Percentiles rank a stretch among this genome's conserved stretches.
These are phyloP conservation scores for Cutaneotrichosporon sp. DNA, from an alignment of 1,284 basidiomycete species.

Conservation along the genomic window DNA sequence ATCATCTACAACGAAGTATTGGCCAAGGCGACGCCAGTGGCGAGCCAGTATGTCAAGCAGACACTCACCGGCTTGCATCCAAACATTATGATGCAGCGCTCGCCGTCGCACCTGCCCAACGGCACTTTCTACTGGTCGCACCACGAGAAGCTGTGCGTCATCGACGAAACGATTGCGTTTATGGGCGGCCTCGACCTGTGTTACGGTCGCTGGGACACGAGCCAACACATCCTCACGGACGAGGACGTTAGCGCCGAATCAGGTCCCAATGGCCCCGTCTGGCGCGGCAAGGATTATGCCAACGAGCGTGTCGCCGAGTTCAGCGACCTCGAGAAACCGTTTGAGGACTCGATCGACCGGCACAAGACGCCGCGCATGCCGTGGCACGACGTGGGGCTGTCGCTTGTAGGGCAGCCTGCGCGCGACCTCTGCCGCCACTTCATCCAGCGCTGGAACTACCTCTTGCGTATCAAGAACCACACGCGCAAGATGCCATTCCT, in stretches of 20 bases:
- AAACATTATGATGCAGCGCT: slow-evolving; percentile 95
- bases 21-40: slow-evolving; percentile 89
- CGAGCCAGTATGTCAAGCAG: slow-evolving; percentile 89
- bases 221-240: slow-evolving; percentile 87
- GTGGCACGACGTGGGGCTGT: slow-evolving; percentile 97
- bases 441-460: slow-evolving; percentile 88
- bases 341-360: slow-evolving; percentile 92
- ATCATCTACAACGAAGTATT: slow-evolving; percentile 98
- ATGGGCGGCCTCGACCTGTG: slow-evolving; percentile 81
- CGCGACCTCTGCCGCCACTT: slow-evolving; percentile 95
- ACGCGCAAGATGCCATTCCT: slow-evolving; percentile 89
- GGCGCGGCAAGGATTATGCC: slow-evolving; percentile 72
- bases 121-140: slow-evolving; percentile 99
- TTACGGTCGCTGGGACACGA: slow-evolving; percentile 95
- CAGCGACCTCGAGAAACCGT: slow-evolving; percentile 80
- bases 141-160: slow-evolving; percentile 82
- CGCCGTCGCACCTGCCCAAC: slow-evolving; percentile 95
- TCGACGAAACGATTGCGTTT: slow-evolving; percentile 75
- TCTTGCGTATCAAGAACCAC: slow-evolving; percentile 94
- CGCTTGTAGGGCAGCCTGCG: slow-evolving; percentile 94
- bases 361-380: slow-evolving; percentile 90
- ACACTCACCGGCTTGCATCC: slow-evolving; percentile 79
- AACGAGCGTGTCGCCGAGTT: slow-evolving; percentile 90
- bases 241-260: slow-evolving; percentile 63
- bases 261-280: slow-evolving; percentile 68